phyloP scores from a whole-genome alignment of 106 monocot species.

The Chionographis japonica region DNA sequence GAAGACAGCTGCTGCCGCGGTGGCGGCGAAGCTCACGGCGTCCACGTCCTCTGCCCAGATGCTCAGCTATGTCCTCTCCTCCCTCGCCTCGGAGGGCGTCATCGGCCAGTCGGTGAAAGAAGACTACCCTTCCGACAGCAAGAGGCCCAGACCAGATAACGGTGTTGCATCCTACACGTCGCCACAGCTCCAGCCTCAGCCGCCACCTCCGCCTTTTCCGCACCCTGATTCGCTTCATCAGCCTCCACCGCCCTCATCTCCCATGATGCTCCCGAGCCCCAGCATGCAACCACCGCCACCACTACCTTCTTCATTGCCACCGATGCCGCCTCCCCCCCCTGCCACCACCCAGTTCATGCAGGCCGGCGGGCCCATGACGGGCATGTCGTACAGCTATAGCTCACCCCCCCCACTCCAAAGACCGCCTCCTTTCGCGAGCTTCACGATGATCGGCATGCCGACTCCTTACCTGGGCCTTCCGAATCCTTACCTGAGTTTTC shows the following conservation, averaged over 20 bases:
- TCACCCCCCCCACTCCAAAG: conserved; percentile 5
- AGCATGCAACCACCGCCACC: conserved; percentile 7
- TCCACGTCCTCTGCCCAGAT: conserved; percentile 64
- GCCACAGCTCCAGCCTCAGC: background rate
- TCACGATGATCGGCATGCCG: conserved; percentile 6
- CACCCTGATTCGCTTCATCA: background rate
- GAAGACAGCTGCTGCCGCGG: conserved; percentile 51
- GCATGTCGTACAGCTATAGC: too few species aligned
- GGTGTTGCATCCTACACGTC: conserved; percentile 12
- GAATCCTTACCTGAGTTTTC: background rate
- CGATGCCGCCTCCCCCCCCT: conserved; percentile 3
- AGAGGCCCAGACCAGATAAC: conserved; percentile 52
- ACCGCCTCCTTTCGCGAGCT: conserved; percentile 13
- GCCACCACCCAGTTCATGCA: background rate
- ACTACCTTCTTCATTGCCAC: conserved; percentile 8
- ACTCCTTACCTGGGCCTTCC: conserved; percentile 9
- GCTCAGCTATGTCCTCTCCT: conserved; percentile 68
- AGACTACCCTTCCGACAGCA: conserved; percentile 37
- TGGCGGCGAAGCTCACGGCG: conserved; percentile 68
- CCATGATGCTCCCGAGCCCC: conserved; percentile 1
- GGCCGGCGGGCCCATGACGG: too few species aligned
- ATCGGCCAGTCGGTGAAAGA: conserved; percentile 28
- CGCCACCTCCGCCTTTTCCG: background rate
- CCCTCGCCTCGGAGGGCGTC: conserved; percentile 56
- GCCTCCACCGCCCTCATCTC: background rate